These are phyloP conservation scores for Prunus mira DNA, from an alignment of 306 rosid species.

Conservation along the genomic window DNA sequence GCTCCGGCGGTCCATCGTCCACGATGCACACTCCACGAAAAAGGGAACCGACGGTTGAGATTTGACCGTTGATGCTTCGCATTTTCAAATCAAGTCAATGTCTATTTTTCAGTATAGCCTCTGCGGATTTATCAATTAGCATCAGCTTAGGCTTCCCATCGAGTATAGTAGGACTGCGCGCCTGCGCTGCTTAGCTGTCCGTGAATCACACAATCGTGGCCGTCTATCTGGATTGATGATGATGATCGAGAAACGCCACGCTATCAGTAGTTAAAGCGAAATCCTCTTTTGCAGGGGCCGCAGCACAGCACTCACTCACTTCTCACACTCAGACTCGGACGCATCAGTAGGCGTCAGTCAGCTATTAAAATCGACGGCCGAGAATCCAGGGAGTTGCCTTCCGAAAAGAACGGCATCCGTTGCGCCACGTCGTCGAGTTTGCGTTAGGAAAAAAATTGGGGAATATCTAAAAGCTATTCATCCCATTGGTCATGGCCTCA, in stretches of 20 bases:
- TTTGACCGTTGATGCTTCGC: neutral
- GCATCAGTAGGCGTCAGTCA: neutral
- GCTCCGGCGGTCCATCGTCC: neutral
- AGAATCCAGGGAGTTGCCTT: slow-evolving; percentile 8
- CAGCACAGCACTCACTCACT: neutral
- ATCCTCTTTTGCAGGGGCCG: slow-evolving; percentile 26
- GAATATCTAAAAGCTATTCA: no score
- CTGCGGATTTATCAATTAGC: no score
- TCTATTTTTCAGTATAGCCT: neutral
- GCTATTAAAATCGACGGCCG: slow-evolving; percentile 10
- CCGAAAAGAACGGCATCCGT: neutral
- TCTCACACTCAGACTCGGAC: no score
- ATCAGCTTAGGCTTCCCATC: neutral
- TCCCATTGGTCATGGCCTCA: no score
- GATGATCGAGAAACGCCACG: slow-evolving; percentile 13
- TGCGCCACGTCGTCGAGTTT: slow-evolving; percentile 24
- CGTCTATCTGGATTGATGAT: slow-evolving; percentile 19
- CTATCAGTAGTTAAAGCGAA: slow-evolving; percentile 10
- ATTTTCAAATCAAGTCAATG: neutral
- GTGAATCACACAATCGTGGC: slow-evolving; percentile 21
- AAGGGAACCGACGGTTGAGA: neutral
- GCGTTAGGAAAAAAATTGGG: fast-evolving
- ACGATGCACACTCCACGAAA: neutral
- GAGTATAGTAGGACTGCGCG: slow-evolving; percentile 2
- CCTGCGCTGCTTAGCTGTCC: neutral